phyloP scores from a whole-genome alignment of 2,329 filamentous ascomycete species.

The Arthroderma uncinatum region DNA sequence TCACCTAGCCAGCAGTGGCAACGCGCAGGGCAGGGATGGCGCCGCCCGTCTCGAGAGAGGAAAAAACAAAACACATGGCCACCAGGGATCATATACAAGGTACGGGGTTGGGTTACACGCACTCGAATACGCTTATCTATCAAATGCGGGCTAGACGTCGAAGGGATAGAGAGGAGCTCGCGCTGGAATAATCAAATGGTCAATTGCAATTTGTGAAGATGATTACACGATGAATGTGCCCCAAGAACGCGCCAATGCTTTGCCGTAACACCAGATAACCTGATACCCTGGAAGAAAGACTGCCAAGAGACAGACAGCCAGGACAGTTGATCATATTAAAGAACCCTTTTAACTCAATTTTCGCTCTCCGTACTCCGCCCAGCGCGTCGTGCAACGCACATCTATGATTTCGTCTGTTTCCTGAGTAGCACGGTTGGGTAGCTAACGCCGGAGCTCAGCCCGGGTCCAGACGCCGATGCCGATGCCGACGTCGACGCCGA shows the following conservation, averaged over 20 bases:
- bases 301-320: background rate
- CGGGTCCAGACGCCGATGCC: background rate
- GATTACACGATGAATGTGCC: too few relatives aligned
- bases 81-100: conserved; percentile 2
- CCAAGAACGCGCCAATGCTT: background rate
- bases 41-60: background rate
- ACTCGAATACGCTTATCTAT: background rate
- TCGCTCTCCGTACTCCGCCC: background rate
- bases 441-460: background rate
- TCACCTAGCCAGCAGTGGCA: background rate
- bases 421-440: conserved; percentile 2
- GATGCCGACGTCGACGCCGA: background rate
- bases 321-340: background rate
- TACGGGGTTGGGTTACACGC: background rate
- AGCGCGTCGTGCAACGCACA: background rate
- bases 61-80: conserved; percentile 3
- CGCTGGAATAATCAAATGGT: background rate
- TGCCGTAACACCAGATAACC: background rate
- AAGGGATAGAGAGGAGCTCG: background rate
- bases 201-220: background rate
- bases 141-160: background rate
- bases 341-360: background rate
- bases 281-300: background rate
- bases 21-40: background rate
- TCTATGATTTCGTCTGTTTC: background rate